Evolutionary conservation across 495 filamentous ascomycete species (phyloP), one percentile per base, ranked within the genome.

Genomic region (Penicillium salamii): DNA sequence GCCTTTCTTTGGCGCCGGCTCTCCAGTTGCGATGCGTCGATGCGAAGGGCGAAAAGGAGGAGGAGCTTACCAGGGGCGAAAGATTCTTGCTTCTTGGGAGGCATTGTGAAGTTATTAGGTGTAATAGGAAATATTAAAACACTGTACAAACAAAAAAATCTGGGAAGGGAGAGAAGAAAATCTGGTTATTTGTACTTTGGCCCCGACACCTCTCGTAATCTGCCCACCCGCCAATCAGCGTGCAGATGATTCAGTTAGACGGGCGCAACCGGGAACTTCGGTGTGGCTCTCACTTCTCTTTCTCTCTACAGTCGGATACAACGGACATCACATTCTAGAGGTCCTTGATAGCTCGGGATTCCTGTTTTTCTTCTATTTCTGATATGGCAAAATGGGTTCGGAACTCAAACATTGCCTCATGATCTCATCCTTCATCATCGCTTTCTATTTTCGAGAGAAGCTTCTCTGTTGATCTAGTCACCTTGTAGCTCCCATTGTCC

Each of bases 11-110:
- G n/a, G n/a, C n/a, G n/a, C n/a, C n/a, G n/a, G n/a, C n/a, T n/a
- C n/a, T n/a, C 41, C 41, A 26, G 12, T 31, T 33, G 17, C 26
- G 17, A 14, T 1, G 17, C 12, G 29, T 45, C 34, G 29, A 47
- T 47, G 34, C 31, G 52, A 42, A n/a, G n/a, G n/a, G 23, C 23
- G 23, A 50, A 48, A 32, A 42, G 35, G 42, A 14, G 38, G 38
- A 17, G 23, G 28, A 51, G 61, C 71, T 69, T 72, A 75, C 71
- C 71, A 43, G 66, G 67, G 65, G 68, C 61, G 70, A 74, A 71
- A 58, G 50, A 57, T 63, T 59, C 67, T 49, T 46, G 31, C 43
- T 67, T 63, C 62, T 70, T 74, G 59, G 68, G 46, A 31, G 46
- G 64, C 75, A 76, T 78, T 70, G 55, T 72, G 71, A 67, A 53